Conservation (phyloP, 2,329 filamentous ascomycete genomes). For the Colletotrichum lindemuthianum region DNA sequence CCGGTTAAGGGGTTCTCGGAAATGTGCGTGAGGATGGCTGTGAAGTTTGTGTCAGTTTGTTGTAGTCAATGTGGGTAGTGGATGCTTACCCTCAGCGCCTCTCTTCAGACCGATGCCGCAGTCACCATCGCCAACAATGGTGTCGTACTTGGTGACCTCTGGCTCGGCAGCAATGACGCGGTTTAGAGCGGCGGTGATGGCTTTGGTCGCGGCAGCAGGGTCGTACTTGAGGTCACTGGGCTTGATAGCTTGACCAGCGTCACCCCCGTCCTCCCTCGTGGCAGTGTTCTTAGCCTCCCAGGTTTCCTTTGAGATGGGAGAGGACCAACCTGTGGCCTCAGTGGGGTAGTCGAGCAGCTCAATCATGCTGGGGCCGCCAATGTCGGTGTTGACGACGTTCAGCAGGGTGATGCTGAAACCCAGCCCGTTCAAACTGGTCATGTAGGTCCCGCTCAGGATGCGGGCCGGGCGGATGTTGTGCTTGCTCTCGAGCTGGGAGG, state of each 20-base stretch:
- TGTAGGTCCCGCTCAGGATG: slow-evolving; percentile 76
- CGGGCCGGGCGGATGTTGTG: slow-evolving; percentile 72
- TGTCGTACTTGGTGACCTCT: slow-evolving; percentile 78
- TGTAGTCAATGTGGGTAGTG: background rate
- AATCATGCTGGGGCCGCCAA: slow-evolving; percentile 70
- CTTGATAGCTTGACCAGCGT: slow-evolving; percentile 46
- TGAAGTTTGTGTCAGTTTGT: slow-evolving; percentile 33
- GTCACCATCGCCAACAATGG: slow-evolving; percentile 89
- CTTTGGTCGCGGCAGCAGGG: slow-evolving; percentile 56
- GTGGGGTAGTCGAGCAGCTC: slow-evolving; percentile 75
- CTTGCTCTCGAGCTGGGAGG: slow-evolving; percentile 66
- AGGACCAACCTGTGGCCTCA: slow-evolving; percentile 76
- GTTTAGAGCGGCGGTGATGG: slow-evolving; percentile 67
- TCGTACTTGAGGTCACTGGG: slow-evolving; percentile 65
- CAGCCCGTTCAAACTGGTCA: slow-evolving; percentile 81
- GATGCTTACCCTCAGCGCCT: slow-evolving; percentile 75
- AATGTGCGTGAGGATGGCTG: slow-evolving; percentile 65
- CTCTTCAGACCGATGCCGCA: slow-evolving; percentile 88
- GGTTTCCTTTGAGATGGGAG: slow-evolving; percentile 69
- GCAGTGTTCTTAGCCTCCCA: slow-evolving; percentile 68
- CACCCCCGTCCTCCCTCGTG: slow-evolving; percentile 53
- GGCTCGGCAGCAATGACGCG: slow-evolving; percentile 74
- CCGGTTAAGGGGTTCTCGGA: slow-evolving; percentile 55
- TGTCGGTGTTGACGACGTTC: slow-evolving; percentile 69
- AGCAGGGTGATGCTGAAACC: slow-evolving; percentile 80